A percentile compares a stretch with the other conserved stretches of the same genome.
phyloP scores from a whole-genome alignment of 345 rosid species.

The Crucihimalaya himalaica region DNA sequence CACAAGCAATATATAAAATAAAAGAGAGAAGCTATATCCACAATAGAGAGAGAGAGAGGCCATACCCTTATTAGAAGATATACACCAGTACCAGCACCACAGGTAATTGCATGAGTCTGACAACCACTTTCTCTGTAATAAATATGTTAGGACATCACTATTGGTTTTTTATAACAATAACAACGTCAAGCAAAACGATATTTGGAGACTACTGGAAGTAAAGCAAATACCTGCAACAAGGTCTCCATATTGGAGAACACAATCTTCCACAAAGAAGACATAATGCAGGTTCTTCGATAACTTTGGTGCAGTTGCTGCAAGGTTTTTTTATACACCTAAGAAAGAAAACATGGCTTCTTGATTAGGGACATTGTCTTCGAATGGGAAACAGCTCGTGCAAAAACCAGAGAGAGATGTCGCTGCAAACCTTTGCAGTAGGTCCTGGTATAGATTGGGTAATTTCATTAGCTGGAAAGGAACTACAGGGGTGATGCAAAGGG shows the following conservation, averaged over 20 bases:
- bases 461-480: constrained; percentile 84
- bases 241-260: constrained; percentile 72
- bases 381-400: neutral
- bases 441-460: constrained; percentile 81
- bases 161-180: neutral
- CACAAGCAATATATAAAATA: neutral
- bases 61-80: constrained; percentile 79
- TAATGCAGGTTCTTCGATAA: constrained; percentile 67
- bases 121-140: constrained; percentile 66
- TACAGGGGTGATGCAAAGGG: constrained; percentile 56
- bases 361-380: constrained; percentile 19
- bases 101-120: constrained; percentile 65
- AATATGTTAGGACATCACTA: neutral
- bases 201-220: constrained; percentile 22
- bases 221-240: constrained; percentile 78
- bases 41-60: constrained; percentile 13
- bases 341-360: constrained; percentile 10
- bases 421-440: constrained; percentile 77
- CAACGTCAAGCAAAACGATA: constrained; percentile 7
- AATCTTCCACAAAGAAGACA: constrained; percentile 91
- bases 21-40: constrained; percentile 5
- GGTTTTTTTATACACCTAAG: constrained; percentile 74
- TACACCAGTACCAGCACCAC: constrained; percentile 89
- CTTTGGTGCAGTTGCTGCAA: constrained; percentile 62
- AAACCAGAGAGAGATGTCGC: constrained; percentile 17